These are phyloP conservation scores for Knoxia roxburghii DNA, from an alignment of 257 asterid species.

Conservation along the genomic window DNA sequence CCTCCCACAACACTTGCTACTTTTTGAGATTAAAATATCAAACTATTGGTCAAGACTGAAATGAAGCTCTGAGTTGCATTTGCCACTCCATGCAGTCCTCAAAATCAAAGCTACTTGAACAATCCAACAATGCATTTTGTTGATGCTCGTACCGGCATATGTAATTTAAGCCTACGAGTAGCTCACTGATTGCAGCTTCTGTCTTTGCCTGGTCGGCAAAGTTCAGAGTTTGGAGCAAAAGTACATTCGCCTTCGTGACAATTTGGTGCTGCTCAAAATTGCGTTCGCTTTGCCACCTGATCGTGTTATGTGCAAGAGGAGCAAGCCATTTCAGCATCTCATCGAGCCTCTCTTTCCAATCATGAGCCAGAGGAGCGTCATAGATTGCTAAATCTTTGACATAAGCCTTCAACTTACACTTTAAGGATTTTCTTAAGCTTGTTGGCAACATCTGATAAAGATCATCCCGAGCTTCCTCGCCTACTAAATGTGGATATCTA, in stretches of 20 bases:
- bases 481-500: conserved; percentile 78
- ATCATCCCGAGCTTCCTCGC: conserved; percentile 91
- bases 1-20: neutral
- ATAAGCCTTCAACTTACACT: conserved; percentile 50
- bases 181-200: conserved; percentile 66
- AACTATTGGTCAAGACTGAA: conserved; percentile 30
- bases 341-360: conserved; percentile 71
- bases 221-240: conserved; percentile 74
- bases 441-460: conserved; percentile 85
- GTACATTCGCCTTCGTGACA: conserved; percentile 64
- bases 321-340: conserved; percentile 59
- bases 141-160: conserved; percentile 91
- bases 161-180: conserved; percentile 77
- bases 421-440: conserved; percentile 64
- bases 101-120: conserved; percentile 80
- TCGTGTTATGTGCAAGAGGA: conserved; percentile 88
- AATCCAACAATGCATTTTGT: conserved; percentile 79
- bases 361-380: conserved; percentile 83
- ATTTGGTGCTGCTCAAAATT: conserved; percentile 87
- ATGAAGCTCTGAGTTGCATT: conserved; percentile 39
- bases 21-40: neutral
- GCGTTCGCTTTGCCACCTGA: conserved; percentile 90
- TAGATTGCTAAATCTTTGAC: conserved; percentile 57
- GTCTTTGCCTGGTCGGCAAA: conserved; percentile 73
- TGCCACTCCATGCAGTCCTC: conserved; percentile 83